phyloP scores from a whole-genome alignment of 768 basidiomycete species.

The Cystofilobasidium bisporidii region DNA sequence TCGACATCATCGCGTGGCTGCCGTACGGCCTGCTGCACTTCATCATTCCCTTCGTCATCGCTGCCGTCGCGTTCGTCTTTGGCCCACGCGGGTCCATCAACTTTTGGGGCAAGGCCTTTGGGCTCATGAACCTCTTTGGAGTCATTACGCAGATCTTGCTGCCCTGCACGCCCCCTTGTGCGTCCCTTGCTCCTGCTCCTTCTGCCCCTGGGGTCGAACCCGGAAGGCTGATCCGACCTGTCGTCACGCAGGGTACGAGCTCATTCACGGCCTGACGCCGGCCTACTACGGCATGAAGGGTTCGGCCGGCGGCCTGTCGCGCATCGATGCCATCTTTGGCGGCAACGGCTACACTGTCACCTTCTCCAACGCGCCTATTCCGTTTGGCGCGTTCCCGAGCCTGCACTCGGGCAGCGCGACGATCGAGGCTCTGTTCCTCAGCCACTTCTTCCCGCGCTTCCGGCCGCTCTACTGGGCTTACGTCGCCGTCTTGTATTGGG shows the following conservation, averaged over 20 bases:
- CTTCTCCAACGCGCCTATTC: conserved; percentile 80
- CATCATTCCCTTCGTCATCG: conserved; percentile 72
- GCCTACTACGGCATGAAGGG: conserved; percentile 87
- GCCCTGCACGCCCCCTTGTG: conserved; percentile 78
- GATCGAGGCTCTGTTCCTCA: conserved; percentile 81
- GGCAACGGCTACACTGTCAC: conserved; percentile 61
- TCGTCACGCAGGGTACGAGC: conserved; percentile 64
- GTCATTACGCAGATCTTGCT: conserved; percentile 80
- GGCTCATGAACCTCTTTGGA: conserved; percentile 82
- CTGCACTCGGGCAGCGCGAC: conserved; percentile 86
- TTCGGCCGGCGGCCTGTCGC: conserved; percentile 81
- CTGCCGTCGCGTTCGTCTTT: conserved; percentile 79
- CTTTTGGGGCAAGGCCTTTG: conserved; percentile 77
- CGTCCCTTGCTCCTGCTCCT: conserved; percentile 30
- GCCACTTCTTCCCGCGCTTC: conserved; percentile 82
- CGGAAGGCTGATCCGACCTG: no score
- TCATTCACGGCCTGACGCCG: conserved; percentile 90
- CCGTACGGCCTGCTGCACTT: conserved; percentile 96
- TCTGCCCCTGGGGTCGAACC: neutral
- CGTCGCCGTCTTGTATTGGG: conserved; percentile 82
- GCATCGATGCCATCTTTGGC: conserved; percentile 82
- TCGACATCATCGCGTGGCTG: conserved; percentile 90
- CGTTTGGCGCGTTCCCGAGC: conserved; percentile 94
- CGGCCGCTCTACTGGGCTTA: conserved; percentile 61
- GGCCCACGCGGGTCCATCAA: conserved; percentile 67